Evolutionary conservation across 1,284 basidiomycete genomes (phyloP).

Genomic region (Trichosporon faecale): DNA sequence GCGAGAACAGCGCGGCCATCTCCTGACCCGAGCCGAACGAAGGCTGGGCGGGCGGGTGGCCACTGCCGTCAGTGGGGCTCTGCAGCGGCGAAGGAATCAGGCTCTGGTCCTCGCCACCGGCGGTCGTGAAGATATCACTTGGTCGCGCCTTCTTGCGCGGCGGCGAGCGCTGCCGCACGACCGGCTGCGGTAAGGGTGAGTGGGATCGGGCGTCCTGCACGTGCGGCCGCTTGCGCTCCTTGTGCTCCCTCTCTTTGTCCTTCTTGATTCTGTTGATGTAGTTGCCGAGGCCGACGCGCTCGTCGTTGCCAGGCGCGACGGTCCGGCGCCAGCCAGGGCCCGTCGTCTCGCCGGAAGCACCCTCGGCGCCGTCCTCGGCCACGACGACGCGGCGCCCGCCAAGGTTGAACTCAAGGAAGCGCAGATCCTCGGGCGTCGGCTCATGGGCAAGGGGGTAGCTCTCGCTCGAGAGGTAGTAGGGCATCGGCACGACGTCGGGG

Average conservation of each 20-base stretch:
- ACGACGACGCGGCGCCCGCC: constrained; percentile 44
- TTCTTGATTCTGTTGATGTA: constrained; percentile 31
- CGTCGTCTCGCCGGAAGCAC: constrained; percentile 12
- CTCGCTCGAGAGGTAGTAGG: constrained; percentile 32
- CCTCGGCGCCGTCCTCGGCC: constrained; percentile 38
- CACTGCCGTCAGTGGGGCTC: constrained; percentile 26
- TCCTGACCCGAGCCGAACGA: constrained; percentile 44
- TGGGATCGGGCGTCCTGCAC: background rate
- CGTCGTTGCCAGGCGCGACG: constrained; percentile 23
- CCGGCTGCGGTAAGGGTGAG: constrained; percentile 1
- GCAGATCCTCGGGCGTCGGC: constrained; percentile 46
- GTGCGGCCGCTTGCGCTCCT: constrained; percentile 42
- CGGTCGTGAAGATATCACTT: constrained; percentile 14
- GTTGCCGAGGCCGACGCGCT: constrained; percentile 30
- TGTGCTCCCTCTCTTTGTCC: constrained; percentile 43
- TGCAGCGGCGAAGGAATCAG: constrained; percentile 35
- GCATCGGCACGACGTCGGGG: constrained; percentile 34
- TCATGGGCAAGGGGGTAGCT: constrained; percentile 45
- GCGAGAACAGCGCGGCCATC: constrained; percentile 45
- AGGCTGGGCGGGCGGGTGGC: constrained; percentile 12
- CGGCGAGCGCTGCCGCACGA: constrained; percentile 25
- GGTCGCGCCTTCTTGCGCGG: constrained; percentile 46
- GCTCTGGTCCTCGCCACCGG: constrained; percentile 3
- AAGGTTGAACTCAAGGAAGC: constrained; percentile 42
- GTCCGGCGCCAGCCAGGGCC: constrained; percentile 33